Percentiles rank a stretch among this genome's conserved stretches.
phyloP scores from a whole-genome alignment of 2,329 filamentous ascomycete genomes.

The Didymella arachidicola region DNA sequence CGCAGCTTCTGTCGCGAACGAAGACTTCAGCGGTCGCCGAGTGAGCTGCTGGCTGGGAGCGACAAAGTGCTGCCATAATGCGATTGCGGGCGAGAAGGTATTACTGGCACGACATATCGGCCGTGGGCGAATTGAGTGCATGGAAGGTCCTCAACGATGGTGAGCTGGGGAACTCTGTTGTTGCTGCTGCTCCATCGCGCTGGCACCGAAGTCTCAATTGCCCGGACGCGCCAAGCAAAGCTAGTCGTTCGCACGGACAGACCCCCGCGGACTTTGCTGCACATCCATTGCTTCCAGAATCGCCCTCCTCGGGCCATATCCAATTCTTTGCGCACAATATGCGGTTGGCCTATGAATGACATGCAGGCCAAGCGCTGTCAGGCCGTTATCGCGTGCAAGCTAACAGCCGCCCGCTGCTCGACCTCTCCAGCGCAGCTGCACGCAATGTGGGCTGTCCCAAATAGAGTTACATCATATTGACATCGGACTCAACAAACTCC shows the following conservation, averaged over 20 bases:
- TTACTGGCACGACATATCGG: conserved; percentile 46
- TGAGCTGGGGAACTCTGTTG: conserved; percentile 12
- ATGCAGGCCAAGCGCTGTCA: conserved; percentile 3
- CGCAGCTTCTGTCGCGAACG: conserved; percentile 24
- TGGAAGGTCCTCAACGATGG: conserved; percentile 29
- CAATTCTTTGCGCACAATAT: neutral
- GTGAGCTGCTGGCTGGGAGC: conserved; percentile 21
- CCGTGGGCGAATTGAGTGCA: conserved; percentile 35
- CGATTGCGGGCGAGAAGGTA: conserved; percentile 41
- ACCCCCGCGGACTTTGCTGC: conserved; percentile 23
- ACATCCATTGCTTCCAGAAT: conserved; percentile 14
- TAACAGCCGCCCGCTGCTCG: conserved; percentile 5
- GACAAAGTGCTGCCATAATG: conserved; percentile 48
- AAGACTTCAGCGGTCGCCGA: conserved; percentile 29
- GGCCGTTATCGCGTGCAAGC: conserved; percentile 1
- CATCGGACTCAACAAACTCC: conserved; percentile 21
- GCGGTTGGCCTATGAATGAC: neutral
- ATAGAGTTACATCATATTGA: conserved; percentile 33
- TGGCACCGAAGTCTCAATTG: conserved; percentile 8
- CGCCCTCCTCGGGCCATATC: neutral
- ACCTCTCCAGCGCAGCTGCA: conserved; percentile 6
- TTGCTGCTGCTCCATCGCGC: conserved; percentile 7
- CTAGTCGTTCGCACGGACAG: conserved; percentile 23
- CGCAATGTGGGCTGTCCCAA: conserved; percentile 18
- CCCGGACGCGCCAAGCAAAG: conserved; percentile 23